phyloP scores from a whole-genome alignment of 1,139 yeast genomes.

The Geotrichum klebahnii region DNA sequence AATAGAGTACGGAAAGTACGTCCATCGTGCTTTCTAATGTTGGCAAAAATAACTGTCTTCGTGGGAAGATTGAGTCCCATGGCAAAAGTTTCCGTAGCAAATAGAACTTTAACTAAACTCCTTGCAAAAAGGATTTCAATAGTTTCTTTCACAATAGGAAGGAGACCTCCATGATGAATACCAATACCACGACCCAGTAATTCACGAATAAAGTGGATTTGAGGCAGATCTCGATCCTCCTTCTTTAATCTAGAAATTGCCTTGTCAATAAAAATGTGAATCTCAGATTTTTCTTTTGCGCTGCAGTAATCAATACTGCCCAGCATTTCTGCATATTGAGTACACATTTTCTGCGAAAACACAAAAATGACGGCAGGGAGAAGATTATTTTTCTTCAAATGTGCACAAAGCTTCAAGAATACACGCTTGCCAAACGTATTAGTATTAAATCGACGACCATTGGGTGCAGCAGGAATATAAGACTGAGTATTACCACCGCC shows the following conservation, averaged over 20 bases:
- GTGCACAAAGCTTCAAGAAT: constrained; percentile 57
- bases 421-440: constrained; percentile 65
- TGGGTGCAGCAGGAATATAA: constrained; percentile 23
- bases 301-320: constrained; percentile 73
- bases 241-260: constrained; percentile 82
- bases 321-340: constrained; percentile 81
- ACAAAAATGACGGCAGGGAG: constrained; percentile 92
- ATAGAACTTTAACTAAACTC: constrained; percentile 79
- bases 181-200: constrained; percentile 88
- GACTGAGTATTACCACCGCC: constrained; percentile 33
- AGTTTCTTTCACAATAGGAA: constrained; percentile 92
- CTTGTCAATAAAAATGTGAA: constrained; percentile 85
- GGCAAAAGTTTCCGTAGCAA: constrained; percentile 97
- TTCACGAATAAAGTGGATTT: constrained; percentile 75
- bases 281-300: constrained; percentile 80
- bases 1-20: constrained; percentile 69
- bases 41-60: constrained; percentile 88
- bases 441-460: constrained; percentile 43
- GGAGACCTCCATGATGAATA: constrained; percentile 93
- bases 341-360: constrained; percentile 88
- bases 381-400: constrained; percentile 58
- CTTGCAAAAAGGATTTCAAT: constrained; percentile 88
- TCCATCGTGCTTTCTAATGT: constrained; percentile 86
- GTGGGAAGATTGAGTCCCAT: constrained; percentile 98
- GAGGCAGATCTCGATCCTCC: constrained; percentile 92